These are phyloP conservation scores for Exophiala mesophila DNA, from an alignment of 2,329 filamentous ascomycete genomes.

Conservation along the genomic window DNA sequence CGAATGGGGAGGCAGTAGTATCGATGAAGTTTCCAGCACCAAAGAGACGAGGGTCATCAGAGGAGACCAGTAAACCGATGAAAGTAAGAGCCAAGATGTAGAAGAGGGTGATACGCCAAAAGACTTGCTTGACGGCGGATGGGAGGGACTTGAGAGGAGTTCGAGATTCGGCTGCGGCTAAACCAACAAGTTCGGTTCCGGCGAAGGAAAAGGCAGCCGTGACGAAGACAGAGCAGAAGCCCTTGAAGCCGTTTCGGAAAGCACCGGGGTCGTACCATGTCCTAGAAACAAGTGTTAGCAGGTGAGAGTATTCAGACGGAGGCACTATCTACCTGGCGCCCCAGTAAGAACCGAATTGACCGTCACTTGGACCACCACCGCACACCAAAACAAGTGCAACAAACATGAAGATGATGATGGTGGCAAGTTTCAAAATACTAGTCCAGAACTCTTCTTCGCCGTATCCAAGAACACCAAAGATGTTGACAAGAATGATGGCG, in stretches of 20 bases:
- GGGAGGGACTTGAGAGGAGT: slow-evolving; percentile 48
- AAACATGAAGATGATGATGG: slow-evolving; percentile 44
- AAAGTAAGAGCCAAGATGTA: slow-evolving; percentile 45
- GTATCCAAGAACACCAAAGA: slow-evolving; percentile 77
- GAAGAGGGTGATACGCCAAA: slow-evolving; percentile 48
- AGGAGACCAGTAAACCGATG: slow-evolving; percentile 42
- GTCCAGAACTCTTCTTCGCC: slow-evolving; percentile 80
- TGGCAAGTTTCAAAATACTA: slow-evolving; percentile 71
- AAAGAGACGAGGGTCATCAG: slow-evolving; percentile 36
- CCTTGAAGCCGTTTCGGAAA: slow-evolving; percentile 44
- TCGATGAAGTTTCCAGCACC: slow-evolving; percentile 33
- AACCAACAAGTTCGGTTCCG: slow-evolving; percentile 50
- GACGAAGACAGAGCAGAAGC: slow-evolving; percentile 54
- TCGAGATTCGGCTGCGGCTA: slow-evolving; percentile 49
- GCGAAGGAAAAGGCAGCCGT: slow-evolving; percentile 52
- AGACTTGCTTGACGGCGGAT: slow-evolving; percentile 46
- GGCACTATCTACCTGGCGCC: slow-evolving; percentile 33
- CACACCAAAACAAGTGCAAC: slow-evolving; percentile 13
- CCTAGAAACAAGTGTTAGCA: slow-evolving; percentile 44
- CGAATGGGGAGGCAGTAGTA: slow-evolving; percentile 56
- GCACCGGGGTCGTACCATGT: slow-evolving; percentile 60
- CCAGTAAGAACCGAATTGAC: slow-evolving; percentile 28
- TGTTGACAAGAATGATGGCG: slow-evolving; percentile 67
- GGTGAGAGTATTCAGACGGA: slow-evolving; percentile 32
- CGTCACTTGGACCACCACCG: slow-evolving; percentile 38